Evolutionary conservation across 768 basidiomycete genomes (phyloP), one percentile per base, ranked within the genome.

Genomic region (Tricholoma sp.): DNA sequence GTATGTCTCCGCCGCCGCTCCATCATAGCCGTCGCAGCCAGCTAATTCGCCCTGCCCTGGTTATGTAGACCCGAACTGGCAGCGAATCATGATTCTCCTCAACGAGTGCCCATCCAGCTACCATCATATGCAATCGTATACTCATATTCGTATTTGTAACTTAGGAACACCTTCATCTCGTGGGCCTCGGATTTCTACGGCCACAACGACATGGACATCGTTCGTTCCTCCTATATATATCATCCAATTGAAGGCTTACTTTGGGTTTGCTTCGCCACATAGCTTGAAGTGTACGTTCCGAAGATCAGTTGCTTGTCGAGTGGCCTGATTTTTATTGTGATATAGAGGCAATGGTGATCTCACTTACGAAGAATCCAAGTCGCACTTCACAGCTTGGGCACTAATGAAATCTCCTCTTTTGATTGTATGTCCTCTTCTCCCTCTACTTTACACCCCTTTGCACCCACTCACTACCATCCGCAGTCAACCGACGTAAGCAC

Each of bases 381-480:
- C 84, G 1, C 86, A 88, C 63, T 88, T 86, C 66, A 86, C 84
- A 0, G 84, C 84, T 3, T 88, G 86, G 86, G 85, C 85, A 13
- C 67, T 88, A 42, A 80, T 85, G 81, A 86, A 85, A 62, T 73
- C 70, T 0, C 85, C 86, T 2, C 75, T 88, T 28, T 65, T 88
- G 56, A 53, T 53, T 8, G 73, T 76, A 29, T 34, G 68, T 65
- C 4, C 8, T 37, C 20, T 10, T 44, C 41, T 32, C 13, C 57
- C 54, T 29, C 8, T 11, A 54, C 32, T 36, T 37, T 6, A 36
- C 10, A n/a, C 44, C 36, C 58, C 24, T 12, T 36, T 42, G 15
- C 15, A 44, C 24, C 12, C 11, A 36, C 15, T 2, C 5, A 31
- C 9, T 42, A 7, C 29, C n/a, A n/a, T 1, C 54, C 17, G 59